Evolutionary conservation across 2,329 filamentous ascomycete genomes (phyloP).

Genomic region (Penicillium brevicompactum): DNA sequence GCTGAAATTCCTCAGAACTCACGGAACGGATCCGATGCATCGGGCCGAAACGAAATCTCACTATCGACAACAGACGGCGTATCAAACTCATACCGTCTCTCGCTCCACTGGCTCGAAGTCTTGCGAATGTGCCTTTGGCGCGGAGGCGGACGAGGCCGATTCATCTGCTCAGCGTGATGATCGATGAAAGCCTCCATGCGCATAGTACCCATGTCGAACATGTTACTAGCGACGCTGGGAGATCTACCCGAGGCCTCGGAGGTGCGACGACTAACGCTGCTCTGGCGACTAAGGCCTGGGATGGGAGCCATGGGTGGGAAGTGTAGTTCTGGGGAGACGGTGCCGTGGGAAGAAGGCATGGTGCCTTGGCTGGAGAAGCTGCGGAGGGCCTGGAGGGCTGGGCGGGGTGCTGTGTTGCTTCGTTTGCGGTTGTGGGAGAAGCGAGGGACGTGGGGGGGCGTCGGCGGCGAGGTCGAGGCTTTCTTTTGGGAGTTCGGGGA

Average conservation of each 20-base stretch:
- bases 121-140: conserved; percentile 31
- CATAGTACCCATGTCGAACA: conserved; percentile 89
- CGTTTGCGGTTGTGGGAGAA: conserved; percentile 77
- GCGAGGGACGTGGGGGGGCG: conserved; percentile 57
- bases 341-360: conserved; percentile 47
- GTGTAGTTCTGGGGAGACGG: conserved; percentile 64
- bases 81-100: conserved; percentile 36
- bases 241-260: conserved; percentile 49
- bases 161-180: conserved; percentile 37
- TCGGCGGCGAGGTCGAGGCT: conserved; percentile 43
- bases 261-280: conserved; percentile 54
- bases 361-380: conserved; percentile 65
- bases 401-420: conserved; percentile 80
- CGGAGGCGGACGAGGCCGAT: conserved; percentile 27
- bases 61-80: conserved; percentile 38
- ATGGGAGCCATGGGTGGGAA: conserved; percentile 27
- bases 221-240: conserved; percentile 55
- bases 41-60: conserved; percentile 42
- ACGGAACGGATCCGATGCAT: conserved; percentile 47
- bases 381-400: conserved; percentile 64
- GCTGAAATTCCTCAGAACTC: conserved; percentile 40
- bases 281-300: conserved; percentile 37
- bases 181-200: conserved; percentile 97
- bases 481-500: conserved; percentile 36
- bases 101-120: conserved; percentile 37